Percentiles rank a stretch among this genome's conserved stretches.
Evolutionary conservation across 2,329 filamentous ascomycete genomes (phyloP).

Genomic region (Ceratocystis smalleyi): DNA sequence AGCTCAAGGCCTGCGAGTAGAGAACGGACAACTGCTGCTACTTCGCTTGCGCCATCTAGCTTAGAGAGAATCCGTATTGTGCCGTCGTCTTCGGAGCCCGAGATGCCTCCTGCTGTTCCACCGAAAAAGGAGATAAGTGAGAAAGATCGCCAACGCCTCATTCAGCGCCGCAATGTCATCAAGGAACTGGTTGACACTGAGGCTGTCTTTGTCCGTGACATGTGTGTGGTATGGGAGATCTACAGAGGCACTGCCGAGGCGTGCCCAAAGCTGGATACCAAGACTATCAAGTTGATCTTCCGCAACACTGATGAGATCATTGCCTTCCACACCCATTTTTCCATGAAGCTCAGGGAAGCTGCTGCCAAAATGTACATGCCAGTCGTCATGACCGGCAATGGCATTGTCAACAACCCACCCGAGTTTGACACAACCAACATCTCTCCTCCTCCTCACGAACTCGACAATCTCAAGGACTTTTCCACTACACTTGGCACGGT

Average conservation of each 20-base stretch:
- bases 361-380: slow-evolving; percentile 66
- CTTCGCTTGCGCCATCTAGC: slow-evolving; percentile 15
- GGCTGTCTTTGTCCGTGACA: slow-evolving; percentile 76
- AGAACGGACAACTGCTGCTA: slow-evolving; percentile 20
- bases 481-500: slow-evolving; percentile 37
- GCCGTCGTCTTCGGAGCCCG: slow-evolving; percentile 9
- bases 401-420: slow-evolving; percentile 24
- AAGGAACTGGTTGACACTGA: slow-evolving; percentile 86
- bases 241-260: slow-evolving; percentile 86
- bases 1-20: slow-evolving; percentile 33
- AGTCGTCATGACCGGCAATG: slow-evolving; percentile 22
- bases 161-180: slow-evolving; percentile 68
- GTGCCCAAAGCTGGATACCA: slow-evolving; percentile 60
- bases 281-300: slow-evolving; percentile 82
- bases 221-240: slow-evolving; percentile 95
- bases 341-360: slow-evolving; percentile 65
- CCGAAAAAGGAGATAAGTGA: slow-evolving; percentile 15
- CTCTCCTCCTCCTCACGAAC: slow-evolving; percentile 26
- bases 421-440: slow-evolving; percentile 30
- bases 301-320: slow-evolving; percentile 86
- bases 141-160: slow-evolving; percentile 52
- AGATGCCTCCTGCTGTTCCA: slow-evolving; percentile 14
- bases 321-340: slow-evolving; percentile 65
- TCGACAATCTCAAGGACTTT: slow-evolving; percentile 38
- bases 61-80: slow-evolving; percentile 12